These are phyloP conservation scores for Laguncularia racemosa DNA, from an alignment of 345 rosid genomes.

Conservation along the genomic window DNA sequence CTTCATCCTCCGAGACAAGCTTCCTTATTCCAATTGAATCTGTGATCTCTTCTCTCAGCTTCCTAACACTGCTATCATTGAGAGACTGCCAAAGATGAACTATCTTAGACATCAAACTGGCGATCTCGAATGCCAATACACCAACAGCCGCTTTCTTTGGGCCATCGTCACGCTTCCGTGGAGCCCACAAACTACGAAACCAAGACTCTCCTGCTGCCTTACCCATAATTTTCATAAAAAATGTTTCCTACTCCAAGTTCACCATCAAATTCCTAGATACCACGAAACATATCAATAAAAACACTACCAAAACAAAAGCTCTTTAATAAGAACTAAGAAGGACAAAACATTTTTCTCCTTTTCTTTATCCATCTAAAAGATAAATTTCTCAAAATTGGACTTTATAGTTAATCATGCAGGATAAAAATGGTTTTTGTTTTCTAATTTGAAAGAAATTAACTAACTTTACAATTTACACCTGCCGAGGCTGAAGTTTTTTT, in stretches of 20 bases:
- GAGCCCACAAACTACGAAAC: conserved; percentile 79
- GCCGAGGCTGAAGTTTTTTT: no score
- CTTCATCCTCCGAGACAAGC: conserved; percentile 82
- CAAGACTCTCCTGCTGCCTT: conserved; percentile 82
- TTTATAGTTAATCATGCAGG: no score
- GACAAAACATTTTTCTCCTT: no score
- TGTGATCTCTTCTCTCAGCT: conserved; percentile 66
- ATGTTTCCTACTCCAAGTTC: no score
- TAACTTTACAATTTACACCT: no score
- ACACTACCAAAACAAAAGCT: neutral
- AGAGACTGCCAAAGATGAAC: conserved; percentile 90
- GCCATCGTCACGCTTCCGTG: conserved; percentile 48
- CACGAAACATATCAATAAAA: no score
- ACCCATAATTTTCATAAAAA: neutral
- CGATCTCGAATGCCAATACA: conserved; percentile 82
- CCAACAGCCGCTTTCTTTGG: conserved; percentile 58
- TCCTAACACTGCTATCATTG: conserved; percentile 67
- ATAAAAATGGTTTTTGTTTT: no score
- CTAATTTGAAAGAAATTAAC: no score
- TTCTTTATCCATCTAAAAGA: no score
- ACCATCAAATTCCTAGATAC: no score
- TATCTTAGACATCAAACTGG: conserved; percentile 76
- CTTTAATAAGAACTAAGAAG: no score
- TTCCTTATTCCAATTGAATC: conserved; percentile 63
- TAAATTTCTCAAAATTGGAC: no score